Evolutionary conservation across 208 protist genomes (phyloP).

Genomic region (Trypanosoma lewisi): DNA sequence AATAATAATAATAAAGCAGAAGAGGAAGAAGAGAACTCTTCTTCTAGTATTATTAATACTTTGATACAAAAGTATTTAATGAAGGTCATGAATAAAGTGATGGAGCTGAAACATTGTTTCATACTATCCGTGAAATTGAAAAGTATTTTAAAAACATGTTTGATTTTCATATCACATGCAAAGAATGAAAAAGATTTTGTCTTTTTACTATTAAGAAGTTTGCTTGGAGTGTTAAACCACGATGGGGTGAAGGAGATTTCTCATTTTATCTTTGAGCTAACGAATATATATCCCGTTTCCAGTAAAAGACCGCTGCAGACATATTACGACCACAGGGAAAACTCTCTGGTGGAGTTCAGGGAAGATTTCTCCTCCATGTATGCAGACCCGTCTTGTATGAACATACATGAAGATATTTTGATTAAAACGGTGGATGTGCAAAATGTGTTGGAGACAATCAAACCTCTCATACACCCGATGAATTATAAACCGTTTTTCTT

Average conservation of each 20-base stretch:
- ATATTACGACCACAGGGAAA: constrained; percentile 64
- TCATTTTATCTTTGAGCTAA: constrained; percentile 76
- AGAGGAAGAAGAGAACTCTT: too few species aligned
- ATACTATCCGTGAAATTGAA: constrained; percentile 90
- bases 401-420: constrained; percentile 40
- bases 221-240: constrained; percentile 52
- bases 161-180: constrained; percentile 58
- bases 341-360: constrained; percentile 59
- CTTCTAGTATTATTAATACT: constrained; percentile 50
- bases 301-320: constrained; percentile 85
- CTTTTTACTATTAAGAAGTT: constrained; percentile 58
- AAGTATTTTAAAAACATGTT: constrained; percentile 85
- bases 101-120: constrained; percentile 66
- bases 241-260: constrained; percentile 68
- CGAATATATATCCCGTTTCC: constrained; percentile 66
- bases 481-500: constrained; percentile 92
- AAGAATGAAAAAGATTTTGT: constrained; percentile 75
- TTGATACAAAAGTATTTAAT: constrained; percentile 85
- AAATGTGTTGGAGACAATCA: constrained; percentile 71
- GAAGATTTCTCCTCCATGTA: constrained; percentile 51
- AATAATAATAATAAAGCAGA: too few species aligned
- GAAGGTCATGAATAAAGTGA: constrained; percentile 64
- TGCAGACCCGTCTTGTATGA: too few species aligned
- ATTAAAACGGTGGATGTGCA: constrained; percentile 94
- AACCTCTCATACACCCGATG: constrained; percentile 76